These are phyloP conservation scores for Aspergillus diversus DNA, from an alignment of 495 filamentous ascomycete species.

Conservation along the genomic window DNA sequence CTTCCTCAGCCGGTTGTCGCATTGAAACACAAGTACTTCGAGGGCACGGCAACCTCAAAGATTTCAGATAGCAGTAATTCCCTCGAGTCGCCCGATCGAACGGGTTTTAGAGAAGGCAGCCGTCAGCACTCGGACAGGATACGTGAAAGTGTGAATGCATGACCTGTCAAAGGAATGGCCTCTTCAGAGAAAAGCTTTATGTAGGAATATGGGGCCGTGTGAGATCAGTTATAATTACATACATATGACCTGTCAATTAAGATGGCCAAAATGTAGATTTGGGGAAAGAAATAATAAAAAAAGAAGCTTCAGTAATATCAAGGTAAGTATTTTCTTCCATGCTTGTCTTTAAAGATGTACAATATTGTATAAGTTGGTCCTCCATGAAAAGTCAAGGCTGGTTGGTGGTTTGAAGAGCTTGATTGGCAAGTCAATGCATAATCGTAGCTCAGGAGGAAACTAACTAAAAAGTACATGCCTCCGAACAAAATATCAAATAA, in stretches of 20 bases:
- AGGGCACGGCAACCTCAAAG: too few species aligned
- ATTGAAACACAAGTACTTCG: too few species aligned
- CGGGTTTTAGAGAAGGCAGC: background rate
- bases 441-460: too few species aligned
- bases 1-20: too few species aligned
- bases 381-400: too few species aligned
- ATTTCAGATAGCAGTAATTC: too few species aligned
- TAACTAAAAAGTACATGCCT: too few species aligned
- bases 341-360: background rate
- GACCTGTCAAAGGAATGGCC: background rate
- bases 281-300: too few species aligned
- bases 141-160: background rate
- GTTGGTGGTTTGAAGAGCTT: too few species aligned
- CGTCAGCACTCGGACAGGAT: background rate
- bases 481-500: too few species aligned
- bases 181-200: background rate
- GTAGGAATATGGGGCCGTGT: background rate
- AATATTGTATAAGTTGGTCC: too few species aligned
- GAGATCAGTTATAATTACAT: constrained; percentile 9
- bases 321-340: background rate
- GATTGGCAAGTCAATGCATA: too few species aligned
- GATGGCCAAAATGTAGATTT: background rate
- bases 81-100: background rate
- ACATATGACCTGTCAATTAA: constrained; percentile 12
- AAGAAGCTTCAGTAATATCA: background rate